These are phyloP conservation scores for Pichia occidentalis DNA, from an alignment of 805 yeast genomes.

Conservation along the genomic window DNA sequence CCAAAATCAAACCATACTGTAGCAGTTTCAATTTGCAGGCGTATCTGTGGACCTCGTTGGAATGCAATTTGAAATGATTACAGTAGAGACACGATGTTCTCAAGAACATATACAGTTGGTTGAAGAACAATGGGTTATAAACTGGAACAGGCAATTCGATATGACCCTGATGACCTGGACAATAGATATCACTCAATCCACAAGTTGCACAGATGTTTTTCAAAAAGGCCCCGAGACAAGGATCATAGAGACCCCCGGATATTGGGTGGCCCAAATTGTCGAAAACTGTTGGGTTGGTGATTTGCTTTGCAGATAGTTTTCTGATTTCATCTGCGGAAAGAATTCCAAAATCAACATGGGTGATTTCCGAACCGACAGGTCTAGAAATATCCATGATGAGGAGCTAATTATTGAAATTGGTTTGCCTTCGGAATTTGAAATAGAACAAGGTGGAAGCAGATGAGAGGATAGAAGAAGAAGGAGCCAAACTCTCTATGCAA, in stretches of 20 bases:
- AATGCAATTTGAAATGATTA: constrained; percentile 70
- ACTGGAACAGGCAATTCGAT: constrained; percentile 94
- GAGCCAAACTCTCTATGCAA: too few relatives aligned
- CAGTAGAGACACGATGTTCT: constrained; percentile 87
- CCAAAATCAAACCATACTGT: constrained; percentile 84
- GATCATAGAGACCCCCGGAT: constrained; percentile 87
- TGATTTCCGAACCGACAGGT: constrained; percentile 92
- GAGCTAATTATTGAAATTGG: not conserved
- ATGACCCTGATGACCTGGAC: constrained; percentile 99
- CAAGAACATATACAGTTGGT: constrained; percentile 78
- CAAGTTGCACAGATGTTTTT: constrained; percentile 89
- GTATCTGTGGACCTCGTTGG: constrained; percentile 64
- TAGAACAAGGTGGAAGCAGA: too few relatives aligned
- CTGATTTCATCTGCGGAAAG: constrained; percentile 77
- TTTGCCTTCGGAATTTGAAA: too few relatives aligned
- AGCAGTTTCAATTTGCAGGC: constrained; percentile 73
- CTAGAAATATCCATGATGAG: constrained; percentile 98
- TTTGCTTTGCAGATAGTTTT: constrained; percentile 85
- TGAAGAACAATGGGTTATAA: constrained; percentile 90
- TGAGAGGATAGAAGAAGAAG: too few relatives aligned
- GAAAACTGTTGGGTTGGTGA: constrained; percentile 91
- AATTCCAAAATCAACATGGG: constrained; percentile 87
- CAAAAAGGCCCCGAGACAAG: constrained; percentile 91
- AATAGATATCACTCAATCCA: constrained; percentile 86
- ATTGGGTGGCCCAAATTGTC: constrained; percentile 96